These are phyloP conservation scores for Arthrobotrys sphaeroides DNA, from an alignment of 2,329 filamentous ascomycete genomes.

Conservation along the genomic window DNA sequence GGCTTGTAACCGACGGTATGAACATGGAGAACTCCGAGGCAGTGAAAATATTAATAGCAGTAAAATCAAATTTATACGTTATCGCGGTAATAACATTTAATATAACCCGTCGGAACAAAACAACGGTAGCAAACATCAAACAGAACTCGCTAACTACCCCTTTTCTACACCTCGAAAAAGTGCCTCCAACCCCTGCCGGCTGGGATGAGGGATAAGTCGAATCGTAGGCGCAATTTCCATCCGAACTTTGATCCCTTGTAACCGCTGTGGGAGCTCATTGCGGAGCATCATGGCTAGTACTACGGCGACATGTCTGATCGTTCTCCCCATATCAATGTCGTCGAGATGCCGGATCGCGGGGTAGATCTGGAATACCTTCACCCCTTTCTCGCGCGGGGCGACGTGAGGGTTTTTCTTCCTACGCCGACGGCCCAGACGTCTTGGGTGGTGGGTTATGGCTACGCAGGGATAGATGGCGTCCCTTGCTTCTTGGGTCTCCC, in stretches of 20 bases:
- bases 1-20: no score
- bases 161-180: not conserved
- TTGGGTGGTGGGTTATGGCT: not conserved
- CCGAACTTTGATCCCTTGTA: not conserved
- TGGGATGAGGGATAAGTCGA: no score
- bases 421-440: not conserved
- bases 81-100: not conserved
- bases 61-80: no score
- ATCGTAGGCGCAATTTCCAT: not conserved
- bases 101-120: no score
- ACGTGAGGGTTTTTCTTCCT: not conserved
- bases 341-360: not conserved
- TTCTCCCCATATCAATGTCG: not conserved
- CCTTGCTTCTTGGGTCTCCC: not conserved
- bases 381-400: not conserved
- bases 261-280: not conserved
- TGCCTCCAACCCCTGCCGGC: not conserved
- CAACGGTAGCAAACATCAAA: not conserved
- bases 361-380: not conserved
- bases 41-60: no score
- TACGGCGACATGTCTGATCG: not conserved
- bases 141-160: not conserved
- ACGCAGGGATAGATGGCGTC: not conserved
- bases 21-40: no score
- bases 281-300: not conserved